Conservation (phyloP, 139 green algal genomes). For the Auxenochlorella pyrenoidosa region DNA sequence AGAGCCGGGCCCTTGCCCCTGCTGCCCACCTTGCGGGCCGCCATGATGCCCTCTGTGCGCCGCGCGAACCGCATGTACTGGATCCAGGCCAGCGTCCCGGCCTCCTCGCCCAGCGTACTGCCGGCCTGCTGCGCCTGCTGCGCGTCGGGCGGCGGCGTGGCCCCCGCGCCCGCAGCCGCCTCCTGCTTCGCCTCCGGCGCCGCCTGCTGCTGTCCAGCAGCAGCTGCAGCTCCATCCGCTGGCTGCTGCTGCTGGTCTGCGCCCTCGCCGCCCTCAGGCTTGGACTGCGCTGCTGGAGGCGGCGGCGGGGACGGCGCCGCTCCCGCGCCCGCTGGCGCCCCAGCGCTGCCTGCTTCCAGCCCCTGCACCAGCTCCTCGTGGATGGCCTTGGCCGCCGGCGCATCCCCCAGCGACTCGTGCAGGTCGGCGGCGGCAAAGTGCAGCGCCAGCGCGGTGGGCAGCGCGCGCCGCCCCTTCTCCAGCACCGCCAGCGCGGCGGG, state of each 20-base stretch:
- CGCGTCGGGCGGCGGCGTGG: neutral
- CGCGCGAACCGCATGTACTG: constrained; percentile 89
- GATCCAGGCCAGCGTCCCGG: constrained; percentile 78
- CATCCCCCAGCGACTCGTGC: neutral
- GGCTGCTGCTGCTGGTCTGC: neutral
- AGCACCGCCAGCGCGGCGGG: constrained; percentile 51
- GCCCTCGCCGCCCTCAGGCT: neutral
- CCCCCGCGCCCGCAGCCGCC: neutral
- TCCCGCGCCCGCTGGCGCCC: neutral
- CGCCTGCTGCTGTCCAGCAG: neutral
- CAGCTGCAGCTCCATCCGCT: neutral
- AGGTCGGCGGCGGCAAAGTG: constrained; percentile 84
- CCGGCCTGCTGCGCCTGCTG: neutral
- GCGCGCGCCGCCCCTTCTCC: constrained; percentile 54
- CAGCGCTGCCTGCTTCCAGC: neutral
- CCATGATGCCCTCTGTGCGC: constrained; percentile 65
- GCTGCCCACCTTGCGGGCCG: constrained; percentile 62
- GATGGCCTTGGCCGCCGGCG: constrained; percentile 63
- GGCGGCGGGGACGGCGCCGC: neutral
- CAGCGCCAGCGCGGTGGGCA: constrained; percentile 77
- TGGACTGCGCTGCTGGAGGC: neutral
- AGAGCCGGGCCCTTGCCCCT: too few relatives aligned
- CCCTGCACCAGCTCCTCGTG: constrained; percentile 59
- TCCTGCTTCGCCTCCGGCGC: constrained; percentile 4
- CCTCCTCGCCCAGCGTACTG: constrained; percentile 38